Evolutionary conservation across 83 land plant genomes (phyloP), one percentile per base, ranked within the genome.

Genomic region (Picea mariana): DNA sequence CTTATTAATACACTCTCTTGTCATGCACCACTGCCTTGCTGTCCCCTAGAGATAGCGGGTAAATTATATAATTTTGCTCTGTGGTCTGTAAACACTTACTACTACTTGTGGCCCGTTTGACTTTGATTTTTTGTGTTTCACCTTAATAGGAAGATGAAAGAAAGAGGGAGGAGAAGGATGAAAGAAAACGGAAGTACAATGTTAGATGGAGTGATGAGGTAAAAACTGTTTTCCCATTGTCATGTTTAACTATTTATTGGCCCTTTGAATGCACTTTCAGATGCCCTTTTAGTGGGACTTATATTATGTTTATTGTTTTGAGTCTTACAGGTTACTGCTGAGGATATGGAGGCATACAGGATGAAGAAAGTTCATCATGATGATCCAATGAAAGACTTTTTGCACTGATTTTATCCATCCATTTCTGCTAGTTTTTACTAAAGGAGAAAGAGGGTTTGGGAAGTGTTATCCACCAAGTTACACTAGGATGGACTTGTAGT

Each of bases 201-300:
- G 91, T 93, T 4, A 91, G 83, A 64, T 91, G 93, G 95, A 90
- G 82, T 83, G 96, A 95, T 80, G 96, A 95, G 90, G 97, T 92
- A 88, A 55, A 59, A 31, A 38, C 52, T 26, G 18, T 55, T 24
- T 75, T 65, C 34, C 20, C 31, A 18, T 64, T 42, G 23, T 49
- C 77, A 11, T 75, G 59, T 75, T 75, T 75, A n/a, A n/a, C 77
- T 44, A 9, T 15, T 21, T 49, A 5, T 31, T 49, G 16, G 31
- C 21, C 17, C 27, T 38, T 75, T 21, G 13, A 73, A 44, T 73
- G 58, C 15, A 73, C 55, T 42, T 6, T 73, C 77, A 44, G 59
- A 75, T 75, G 59, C 77, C 31, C 49, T 24, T 75, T 55, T 75
- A 21, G 20, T 75, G 49, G 59, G 5, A 44, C 17, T 49, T 23